These are phyloP conservation scores for Nicotiana rustica DNA, from an alignment of 305 asterid species.

Conservation along the genomic window DNA sequence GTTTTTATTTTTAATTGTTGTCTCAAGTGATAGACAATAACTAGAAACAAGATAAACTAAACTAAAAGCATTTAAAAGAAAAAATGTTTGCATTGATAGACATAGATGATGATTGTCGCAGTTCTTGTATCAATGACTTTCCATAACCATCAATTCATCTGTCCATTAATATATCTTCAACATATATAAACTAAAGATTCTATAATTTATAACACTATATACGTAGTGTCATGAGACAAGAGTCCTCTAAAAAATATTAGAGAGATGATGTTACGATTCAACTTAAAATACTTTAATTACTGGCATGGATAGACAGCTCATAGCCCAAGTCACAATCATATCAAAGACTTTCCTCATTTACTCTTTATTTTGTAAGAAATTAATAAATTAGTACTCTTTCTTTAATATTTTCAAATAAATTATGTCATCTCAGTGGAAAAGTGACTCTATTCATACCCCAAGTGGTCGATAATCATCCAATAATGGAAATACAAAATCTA, in stretches of 20 bases:
- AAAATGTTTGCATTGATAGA: conserved; percentile 19
- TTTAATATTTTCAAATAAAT: not conserved
- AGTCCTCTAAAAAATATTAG: conserved; percentile 23
- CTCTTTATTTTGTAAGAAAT: not conserved
- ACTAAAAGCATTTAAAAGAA: not conserved
- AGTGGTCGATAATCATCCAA: conserved; percentile 6
- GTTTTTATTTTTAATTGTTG: not conserved
- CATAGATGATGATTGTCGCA: conserved; percentile 7
- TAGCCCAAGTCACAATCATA: conserved; percentile 43
- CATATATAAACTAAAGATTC: conserved; percentile 4
- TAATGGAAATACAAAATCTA: conserved; percentile 27
- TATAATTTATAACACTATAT: conserved; percentile 13
- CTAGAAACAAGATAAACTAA: not conserved
- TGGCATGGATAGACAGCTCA: conserved; percentile 32
- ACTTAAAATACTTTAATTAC: not conserved
- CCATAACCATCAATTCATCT: conserved; percentile 26
- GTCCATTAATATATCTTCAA: conserved; percentile 10
- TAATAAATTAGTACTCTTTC: not conserved
- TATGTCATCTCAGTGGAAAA: conserved; percentile 32
- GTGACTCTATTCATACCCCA: conserved; percentile 30
- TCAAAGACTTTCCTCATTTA: conserved; percentile 44
- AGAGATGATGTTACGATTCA: not conserved
- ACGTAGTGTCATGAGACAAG: conserved; percentile 26
- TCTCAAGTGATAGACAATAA: not conserved
- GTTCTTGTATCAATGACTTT: conserved; percentile 18